These are phyloP conservation scores for Saraca asoca DNA, from an alignment of 331 rosid species.

Conservation along the genomic window DNA sequence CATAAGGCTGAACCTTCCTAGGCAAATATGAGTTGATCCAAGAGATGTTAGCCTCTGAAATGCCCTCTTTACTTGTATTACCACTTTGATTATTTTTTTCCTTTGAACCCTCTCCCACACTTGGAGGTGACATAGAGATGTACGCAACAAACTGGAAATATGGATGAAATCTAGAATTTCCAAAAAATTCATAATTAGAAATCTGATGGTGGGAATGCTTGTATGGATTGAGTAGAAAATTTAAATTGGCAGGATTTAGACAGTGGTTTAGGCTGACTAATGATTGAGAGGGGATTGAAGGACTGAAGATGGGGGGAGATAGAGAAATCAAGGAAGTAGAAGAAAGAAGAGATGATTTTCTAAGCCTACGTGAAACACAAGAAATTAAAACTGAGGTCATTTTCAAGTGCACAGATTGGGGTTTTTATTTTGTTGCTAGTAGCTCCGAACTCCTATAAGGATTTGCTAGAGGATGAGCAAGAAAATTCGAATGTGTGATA, in stretches of 20 bases:
- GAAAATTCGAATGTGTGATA: too few relatives aligned
- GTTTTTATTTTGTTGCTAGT: not conserved
- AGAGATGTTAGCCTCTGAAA: constrained; percentile 34
- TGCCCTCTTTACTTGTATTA: constrained; percentile 19
- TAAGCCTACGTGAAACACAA: constrained; percentile 51
- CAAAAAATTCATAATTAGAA: constrained; percentile 24
- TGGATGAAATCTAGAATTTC: constrained; percentile 26
- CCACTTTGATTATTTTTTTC: constrained; percentile 33
- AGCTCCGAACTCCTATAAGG: too few relatives aligned
- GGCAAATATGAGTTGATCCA: constrained; percentile 79
- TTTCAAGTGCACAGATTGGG: constrained; percentile 16
- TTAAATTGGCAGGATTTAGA: not conserved
- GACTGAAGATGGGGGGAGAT: constrained; percentile 29
- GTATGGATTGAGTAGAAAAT: constrained; percentile 21
- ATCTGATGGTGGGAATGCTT: constrained; percentile 32
- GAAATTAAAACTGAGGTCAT: constrained; percentile 46
- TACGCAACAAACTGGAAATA: constrained; percentile 37
- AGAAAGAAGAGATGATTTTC: constrained; percentile 37
- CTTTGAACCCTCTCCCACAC: constrained; percentile 36
- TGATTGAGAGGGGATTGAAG: constrained; percentile 35
- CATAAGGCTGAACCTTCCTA: constrained; percentile 65
- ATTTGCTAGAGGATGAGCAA: too few relatives aligned
- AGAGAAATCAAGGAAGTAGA: constrained; percentile 16
- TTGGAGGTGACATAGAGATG: constrained; percentile 51
- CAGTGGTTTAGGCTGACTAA: constrained; percentile 12